Evolutionary conservation across 495 filamentous ascomycete species (phyloP), one percentile per base, ranked within the genome.

Genomic region (Penicillium malachiteum): DNA sequence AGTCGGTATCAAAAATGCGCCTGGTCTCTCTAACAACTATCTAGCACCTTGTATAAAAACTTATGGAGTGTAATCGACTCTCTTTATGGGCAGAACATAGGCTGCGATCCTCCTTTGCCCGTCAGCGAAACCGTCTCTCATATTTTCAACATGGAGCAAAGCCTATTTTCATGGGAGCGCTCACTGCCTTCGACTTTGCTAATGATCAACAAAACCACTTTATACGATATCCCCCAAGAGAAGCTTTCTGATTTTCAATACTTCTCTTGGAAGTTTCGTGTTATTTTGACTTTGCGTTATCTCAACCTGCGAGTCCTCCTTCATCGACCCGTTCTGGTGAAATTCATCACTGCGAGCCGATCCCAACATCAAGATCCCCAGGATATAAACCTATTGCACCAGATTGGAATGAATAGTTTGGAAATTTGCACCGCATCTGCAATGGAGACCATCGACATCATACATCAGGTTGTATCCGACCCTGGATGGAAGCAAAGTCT

Each of bases 21-120:
- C 14, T 8, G 7, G 3, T 38, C 21, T 26, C 30, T n/a, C n/a
- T 48, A 30, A 42, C n/a, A 48, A 35, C 6, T 38, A 13, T n/a
- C 10, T 3, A 67, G 65, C 13, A 54, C 51, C 1, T 48, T 67
- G 7, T 67, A 67, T 35, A 60, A 63, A 33, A 54, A 63, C 11
- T 52, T 73, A 10, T 66, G 67, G 33, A 67, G 58, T 40, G 59
- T 73, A 11, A 57, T 78, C 11, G 73, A 78, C 31, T 57, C 56
- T 9, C 62, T 74, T 6, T 76, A 76, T 21, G 72, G 68, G 11
- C 71, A 70, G 16, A 78, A 78, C 44, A 63, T 77, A 6, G 72
- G 71, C 0, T 71, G 67, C 26, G 65, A 63, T 1, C 51, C 21
- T 3, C 49, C 65, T 1, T 39, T 57, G 2, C 21, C 47, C 1